Evolutionary conservation across 345 rosid genomes (phyloP).

Genomic region (Camelina laxa): DNA sequence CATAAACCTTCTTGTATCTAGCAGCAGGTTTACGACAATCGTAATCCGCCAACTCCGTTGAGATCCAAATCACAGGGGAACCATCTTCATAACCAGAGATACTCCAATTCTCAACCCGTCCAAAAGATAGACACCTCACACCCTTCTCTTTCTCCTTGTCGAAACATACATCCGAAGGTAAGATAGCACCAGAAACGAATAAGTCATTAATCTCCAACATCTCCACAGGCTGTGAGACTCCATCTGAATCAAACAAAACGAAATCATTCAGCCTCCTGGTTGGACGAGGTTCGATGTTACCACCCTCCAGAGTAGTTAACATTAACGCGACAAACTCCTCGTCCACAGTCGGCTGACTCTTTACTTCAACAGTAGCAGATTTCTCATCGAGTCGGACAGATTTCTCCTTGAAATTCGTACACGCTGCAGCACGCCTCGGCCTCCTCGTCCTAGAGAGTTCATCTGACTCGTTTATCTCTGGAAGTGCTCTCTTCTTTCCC

Average conservation of each 20-base stretch:
- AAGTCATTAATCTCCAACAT: constrained; percentile 62
- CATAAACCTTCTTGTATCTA: constrained; percentile 54
- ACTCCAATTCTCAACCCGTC: constrained; percentile 59
- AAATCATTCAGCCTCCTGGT: constrained; percentile 68
- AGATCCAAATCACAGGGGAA: constrained; percentile 65
- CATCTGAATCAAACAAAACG: constrained; percentile 50
- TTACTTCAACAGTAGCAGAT: constrained; percentile 54
- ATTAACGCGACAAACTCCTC: constrained; percentile 59
- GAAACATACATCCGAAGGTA: constrained; percentile 51
- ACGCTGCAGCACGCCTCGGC: constrained; percentile 83
- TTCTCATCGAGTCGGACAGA: constrained; percentile 49
- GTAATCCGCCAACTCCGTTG: constrained; percentile 65
- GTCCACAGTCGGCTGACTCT: constrained; percentile 51
- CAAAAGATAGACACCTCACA: constrained; percentile 58
- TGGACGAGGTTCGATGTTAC: constrained; percentile 48
- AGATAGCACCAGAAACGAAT: constrained; percentile 59
- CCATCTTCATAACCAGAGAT: constrained; percentile 81
- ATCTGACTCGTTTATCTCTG: constrained; percentile 37
- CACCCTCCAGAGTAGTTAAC: constrained; percentile 44
- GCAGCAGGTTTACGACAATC: constrained; percentile 62
- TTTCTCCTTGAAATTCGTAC: constrained; percentile 68
- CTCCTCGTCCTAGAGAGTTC: constrained; percentile 50
- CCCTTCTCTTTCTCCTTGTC: constrained; percentile 54
- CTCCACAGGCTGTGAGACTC: constrained; percentile 53
- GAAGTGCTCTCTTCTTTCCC: constrained; percentile 45